phyloP scores from a whole-genome alignment of 1,284 basidiomycete genomes.

The Nidula niveotomentosa region DNA sequence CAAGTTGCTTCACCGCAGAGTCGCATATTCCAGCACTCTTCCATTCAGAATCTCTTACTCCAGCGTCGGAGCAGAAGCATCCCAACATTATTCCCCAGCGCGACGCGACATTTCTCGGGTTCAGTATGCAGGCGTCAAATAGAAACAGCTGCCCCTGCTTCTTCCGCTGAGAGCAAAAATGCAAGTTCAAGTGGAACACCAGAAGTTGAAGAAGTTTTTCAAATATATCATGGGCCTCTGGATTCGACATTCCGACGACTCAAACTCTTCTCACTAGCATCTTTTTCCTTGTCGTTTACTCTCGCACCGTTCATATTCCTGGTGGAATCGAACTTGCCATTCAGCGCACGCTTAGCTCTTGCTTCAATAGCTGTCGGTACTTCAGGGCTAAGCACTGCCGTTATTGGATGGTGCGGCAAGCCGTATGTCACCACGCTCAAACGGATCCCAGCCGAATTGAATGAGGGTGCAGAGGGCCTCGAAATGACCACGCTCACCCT shows the following conservation, averaged over 20 bases:
- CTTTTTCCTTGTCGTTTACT: constrained; percentile 68
- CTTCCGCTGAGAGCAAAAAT: not conserved
- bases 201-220: not conserved
- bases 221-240: constrained; percentile 60
- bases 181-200: not conserved
- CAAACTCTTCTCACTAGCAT: constrained; percentile 83
- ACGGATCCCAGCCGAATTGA: constrained; percentile 36
- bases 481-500: constrained; percentile 75
- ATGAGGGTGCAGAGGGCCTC: constrained; percentile 48
- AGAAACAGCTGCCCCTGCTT: not conserved
- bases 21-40: too few species aligned
- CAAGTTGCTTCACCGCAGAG: too few species aligned
- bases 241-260: constrained; percentile 70
- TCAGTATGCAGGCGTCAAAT: too few species aligned
- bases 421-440: constrained; percentile 52
- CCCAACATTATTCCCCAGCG: too few species aligned
- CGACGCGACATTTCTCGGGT: too few species aligned
- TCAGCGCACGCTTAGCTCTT: constrained; percentile 68
- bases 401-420: constrained; percentile 72
- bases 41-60: too few species aligned
- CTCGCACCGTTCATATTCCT: constrained; percentile 82
- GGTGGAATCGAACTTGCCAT: constrained; percentile 74
- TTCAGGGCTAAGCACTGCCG: constrained; percentile 67
- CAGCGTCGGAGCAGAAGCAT: too few species aligned
- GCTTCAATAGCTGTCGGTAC: constrained; percentile 72